Conservation (phyloP, 2,329 filamentous ascomycete species). For the Aureobasidium mangrovei region DNA sequence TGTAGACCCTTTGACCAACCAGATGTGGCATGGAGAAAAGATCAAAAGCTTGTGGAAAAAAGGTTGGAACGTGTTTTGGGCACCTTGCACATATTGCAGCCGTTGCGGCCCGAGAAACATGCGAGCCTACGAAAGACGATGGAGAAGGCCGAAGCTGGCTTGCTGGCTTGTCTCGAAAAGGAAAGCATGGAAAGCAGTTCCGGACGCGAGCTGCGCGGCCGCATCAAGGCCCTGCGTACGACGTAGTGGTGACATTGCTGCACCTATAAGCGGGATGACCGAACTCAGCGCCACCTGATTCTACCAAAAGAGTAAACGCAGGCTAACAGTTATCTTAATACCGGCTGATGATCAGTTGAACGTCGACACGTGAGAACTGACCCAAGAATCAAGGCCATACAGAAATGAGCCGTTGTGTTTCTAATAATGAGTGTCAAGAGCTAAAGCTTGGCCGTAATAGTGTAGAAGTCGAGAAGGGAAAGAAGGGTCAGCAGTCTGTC, state of each 20-base stretch:
- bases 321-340: no score
- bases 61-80: slow-evolving; percentile 3
- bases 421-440: no score
- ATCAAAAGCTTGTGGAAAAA: neutral
- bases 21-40: slow-evolving; percentile 1
- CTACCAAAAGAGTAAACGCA: neutral
- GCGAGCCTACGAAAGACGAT: slow-evolving; percentile 3
- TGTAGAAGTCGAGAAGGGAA: no score
- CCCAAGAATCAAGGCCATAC: no score
- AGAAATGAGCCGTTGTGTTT: no score
- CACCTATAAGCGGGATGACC: neutral
- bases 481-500: no score
- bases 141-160: neutral
- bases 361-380: no score
- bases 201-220: neutral
- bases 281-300: neutral
- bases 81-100: slow-evolving; percentile 6
- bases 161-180: neutral
- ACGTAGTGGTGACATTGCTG: neutral
- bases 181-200: neutral
- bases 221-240: neutral
- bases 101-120: neutral
- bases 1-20: slow-evolving; percentile 2
- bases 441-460: no score
- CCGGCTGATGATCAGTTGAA: no score